Conservation (phyloP, 2,329 filamentous ascomycete species). For the Trichoderma endophyticum region DNA sequence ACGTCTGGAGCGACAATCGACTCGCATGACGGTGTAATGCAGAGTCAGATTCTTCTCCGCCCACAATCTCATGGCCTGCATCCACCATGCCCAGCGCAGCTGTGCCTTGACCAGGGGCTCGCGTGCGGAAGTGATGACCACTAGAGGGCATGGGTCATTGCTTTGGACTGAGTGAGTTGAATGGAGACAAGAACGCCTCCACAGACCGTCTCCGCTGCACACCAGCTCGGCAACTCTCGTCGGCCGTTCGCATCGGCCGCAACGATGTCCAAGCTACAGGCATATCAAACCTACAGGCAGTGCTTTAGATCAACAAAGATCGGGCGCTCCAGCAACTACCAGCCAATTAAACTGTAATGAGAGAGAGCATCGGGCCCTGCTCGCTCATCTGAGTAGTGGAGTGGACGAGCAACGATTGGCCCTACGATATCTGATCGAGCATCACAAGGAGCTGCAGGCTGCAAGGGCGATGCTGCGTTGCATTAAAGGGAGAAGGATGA, state of each 20-base stretch:
- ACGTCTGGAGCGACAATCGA: not conserved
- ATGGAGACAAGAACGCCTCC: constrained; percentile 2
- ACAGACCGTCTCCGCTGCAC: not conserved
- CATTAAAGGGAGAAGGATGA: not conserved
- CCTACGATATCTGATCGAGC: not conserved
- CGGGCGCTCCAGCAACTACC: not conserved
- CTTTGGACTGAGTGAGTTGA: constrained; percentile 5
- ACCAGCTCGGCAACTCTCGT: not conserved
- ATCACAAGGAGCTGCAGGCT: constrained; percentile 1
- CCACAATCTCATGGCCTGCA: not conserved
- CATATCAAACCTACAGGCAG: not conserved
- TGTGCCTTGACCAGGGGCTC: not conserved
- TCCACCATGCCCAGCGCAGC: not conserved
- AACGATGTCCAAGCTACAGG: not conserved
- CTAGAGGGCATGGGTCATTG: constrained; percentile 1
- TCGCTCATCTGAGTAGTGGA: not conserved
- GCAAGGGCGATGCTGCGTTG: not conserved
- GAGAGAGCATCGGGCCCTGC: not conserved
- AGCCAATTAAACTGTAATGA: not conserved
- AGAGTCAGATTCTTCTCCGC: not conserved
- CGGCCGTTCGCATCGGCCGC: not conserved
- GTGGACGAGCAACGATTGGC: not conserved
- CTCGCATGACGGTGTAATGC: not conserved
- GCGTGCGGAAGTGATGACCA: not conserved
- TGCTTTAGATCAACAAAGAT: not conserved